phyloP scores from a whole-genome alignment of 371 early-diverging fungal species.

The Mortierella sp. region DNA sequence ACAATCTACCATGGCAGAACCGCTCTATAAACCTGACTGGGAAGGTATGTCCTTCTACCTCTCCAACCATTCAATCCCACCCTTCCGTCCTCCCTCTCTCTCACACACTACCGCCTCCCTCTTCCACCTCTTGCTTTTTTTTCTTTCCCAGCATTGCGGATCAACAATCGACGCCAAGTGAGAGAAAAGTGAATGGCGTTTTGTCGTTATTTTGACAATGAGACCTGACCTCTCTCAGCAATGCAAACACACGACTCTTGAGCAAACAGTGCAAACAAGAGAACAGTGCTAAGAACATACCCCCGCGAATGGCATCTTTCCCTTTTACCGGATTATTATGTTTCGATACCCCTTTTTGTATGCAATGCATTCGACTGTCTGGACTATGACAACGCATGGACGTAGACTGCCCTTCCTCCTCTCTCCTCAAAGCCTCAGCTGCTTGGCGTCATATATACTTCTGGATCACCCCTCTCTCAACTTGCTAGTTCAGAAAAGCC shows the following conservation, averaged over 20 bases:
- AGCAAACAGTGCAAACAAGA: neutral
- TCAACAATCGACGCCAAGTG: neutral
- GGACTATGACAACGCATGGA: neutral
- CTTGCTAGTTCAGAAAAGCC: neutral
- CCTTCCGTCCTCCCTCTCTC: neutral
- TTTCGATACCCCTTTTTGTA: neutral
- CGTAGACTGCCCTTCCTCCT: neutral
- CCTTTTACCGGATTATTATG: neutral
- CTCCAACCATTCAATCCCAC: neutral
- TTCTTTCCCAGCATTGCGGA: neutral
- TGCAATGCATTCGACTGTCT: neutral
- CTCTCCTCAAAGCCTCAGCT: neutral
- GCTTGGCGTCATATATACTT: neutral
- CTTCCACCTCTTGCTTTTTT: neutral
- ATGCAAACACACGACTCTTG: neutral
- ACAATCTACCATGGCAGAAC: neutral
- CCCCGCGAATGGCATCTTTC: neutral
- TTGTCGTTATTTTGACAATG: neutral
- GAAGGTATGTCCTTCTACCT: conserved; percentile 4
- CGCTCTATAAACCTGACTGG: neutral
- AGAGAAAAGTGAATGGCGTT: neutral
- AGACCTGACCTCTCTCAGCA: neutral
- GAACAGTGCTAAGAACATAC: neutral
- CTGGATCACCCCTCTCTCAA: too few relatives aligned
- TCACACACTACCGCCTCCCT: neutral